A percentile compares a stretch with the other conserved stretches of the same genome.
phyloP scores from a whole-genome alignment of 2,329 filamentous ascomycete genomes.

The Cryphonectria carpinicola region DNA sequence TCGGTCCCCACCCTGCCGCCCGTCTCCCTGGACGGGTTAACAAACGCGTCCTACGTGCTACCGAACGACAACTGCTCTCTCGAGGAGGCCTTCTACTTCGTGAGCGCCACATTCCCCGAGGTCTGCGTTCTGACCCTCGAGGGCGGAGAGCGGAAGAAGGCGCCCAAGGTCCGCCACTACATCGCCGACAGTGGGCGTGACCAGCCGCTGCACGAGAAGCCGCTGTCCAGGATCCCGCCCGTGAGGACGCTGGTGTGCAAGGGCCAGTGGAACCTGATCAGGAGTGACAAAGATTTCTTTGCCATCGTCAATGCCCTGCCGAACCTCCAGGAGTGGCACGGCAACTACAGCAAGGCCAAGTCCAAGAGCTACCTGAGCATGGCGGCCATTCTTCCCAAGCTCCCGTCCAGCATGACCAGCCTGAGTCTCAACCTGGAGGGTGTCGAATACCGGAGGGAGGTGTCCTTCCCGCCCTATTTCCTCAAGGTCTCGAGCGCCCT shows the following conservation, averaged over 20 bases:
- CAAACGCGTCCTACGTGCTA: conserved; percentile 61
- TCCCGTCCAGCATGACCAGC: conserved; percentile 63
- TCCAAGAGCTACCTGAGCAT: conserved; percentile 74
- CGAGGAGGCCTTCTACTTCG: conserved; percentile 70
- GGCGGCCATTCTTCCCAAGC: conserved; percentile 61
- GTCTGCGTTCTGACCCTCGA: conserved; percentile 72
- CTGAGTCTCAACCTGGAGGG: conserved; percentile 72
- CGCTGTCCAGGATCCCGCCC: conserved; percentile 48
- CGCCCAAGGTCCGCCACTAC: conserved; percentile 68
- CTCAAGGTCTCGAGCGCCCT: conserved; percentile 61
- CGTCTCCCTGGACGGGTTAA: conserved; percentile 58
- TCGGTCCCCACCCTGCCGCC: conserved; percentile 53
- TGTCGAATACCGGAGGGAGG: conserved; percentile 67
- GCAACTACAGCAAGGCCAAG: conserved; percentile 72
- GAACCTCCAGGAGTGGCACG: conserved; percentile 65
- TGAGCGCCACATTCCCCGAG: conserved; percentile 61
- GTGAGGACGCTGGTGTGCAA: conserved; percentile 72
- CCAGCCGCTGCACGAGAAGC: conserved; percentile 14
- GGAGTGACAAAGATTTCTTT: conserved; percentile 64
- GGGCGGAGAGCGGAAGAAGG: conserved; percentile 77
- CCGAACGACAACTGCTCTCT: conserved; percentile 70
- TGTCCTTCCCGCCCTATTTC: conserved; percentile 62
- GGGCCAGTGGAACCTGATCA: conserved; percentile 78
- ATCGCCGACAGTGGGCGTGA: conserved; percentile 32
- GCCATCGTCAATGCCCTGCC: conserved; percentile 66